phyloP scores from a whole-genome alignment of 2,329 filamentous ascomycete genomes.

The Dactylellina parvicollis region DNA sequence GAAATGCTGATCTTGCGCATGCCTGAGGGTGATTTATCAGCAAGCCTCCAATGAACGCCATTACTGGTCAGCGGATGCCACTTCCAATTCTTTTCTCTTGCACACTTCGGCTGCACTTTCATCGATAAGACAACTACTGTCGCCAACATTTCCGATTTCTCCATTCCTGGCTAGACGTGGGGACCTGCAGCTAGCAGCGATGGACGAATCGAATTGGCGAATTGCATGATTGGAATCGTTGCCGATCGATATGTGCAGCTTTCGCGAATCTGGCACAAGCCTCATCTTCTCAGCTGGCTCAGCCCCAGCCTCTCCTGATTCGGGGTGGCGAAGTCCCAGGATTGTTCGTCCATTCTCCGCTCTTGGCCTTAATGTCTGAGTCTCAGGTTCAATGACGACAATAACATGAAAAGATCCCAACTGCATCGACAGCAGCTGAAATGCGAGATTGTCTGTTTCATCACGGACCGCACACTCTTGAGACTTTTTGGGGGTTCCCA shows the following conservation, averaged over 20 bases:
- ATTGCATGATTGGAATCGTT: constrained; percentile 16
- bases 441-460: constrained; percentile 43
- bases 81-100: constrained; percentile 19
- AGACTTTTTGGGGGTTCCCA: constrained; percentile 8
- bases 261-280: constrained; percentile 50
- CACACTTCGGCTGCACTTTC: constrained; percentile 47
- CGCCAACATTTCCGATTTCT: constrained; percentile 51
- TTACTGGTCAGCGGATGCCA: neutral
- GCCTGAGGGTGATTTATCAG: constrained; percentile 26
- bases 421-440: constrained; percentile 44
- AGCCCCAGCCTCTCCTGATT: constrained; percentile 37
- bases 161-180: constrained; percentile 35
- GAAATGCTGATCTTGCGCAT: constrained; percentile 29
- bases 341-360: constrained; percentile 9
- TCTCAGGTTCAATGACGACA: constrained; percentile 50
- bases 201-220: constrained; percentile 28
- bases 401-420: constrained; percentile 5
- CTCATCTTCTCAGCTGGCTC: constrained; percentile 54
- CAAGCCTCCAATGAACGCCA: constrained; percentile 46
- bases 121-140: constrained; percentile 23
- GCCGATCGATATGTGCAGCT: constrained; percentile 41
- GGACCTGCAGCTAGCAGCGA: constrained; percentile 37
- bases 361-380: constrained; percentile 29
- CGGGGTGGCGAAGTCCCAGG: constrained; percentile 45
- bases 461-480: constrained; percentile 19